A percentile compares a stretch with the other conserved stretches of the same genome.
phyloP scores from a whole-genome alignment of 129 eudicot species.

The Silybum marianum region DNA sequence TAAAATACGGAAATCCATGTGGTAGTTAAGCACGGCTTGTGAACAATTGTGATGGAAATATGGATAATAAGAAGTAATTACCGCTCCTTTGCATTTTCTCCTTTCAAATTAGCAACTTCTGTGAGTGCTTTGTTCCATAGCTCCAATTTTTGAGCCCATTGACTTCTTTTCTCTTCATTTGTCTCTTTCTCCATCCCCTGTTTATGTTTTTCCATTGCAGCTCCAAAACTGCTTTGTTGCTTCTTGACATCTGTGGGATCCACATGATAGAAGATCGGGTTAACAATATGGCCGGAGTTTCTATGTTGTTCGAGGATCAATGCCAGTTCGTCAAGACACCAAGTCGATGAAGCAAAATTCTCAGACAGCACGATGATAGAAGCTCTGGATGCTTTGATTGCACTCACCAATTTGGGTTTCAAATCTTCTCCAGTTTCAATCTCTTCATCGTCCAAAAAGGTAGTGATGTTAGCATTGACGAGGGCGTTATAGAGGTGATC shows the following conservation, averaged over 20 bases:
- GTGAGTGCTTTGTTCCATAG: conserved; percentile 21
- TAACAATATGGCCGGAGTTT: background rate
- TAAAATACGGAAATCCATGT: background rate
- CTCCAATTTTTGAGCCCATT: conserved; percentile 1
- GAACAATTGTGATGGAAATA: too few species aligned
- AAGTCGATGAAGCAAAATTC: conserved; percentile 7
- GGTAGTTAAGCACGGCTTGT: too few species aligned
- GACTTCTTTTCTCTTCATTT: background rate
- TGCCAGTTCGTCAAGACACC: conserved; percentile 5
- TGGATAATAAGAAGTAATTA: background rate
- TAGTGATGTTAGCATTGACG: background rate
- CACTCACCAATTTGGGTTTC: background rate
- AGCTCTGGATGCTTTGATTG: background rate
- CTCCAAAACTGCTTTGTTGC: background rate
- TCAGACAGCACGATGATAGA: conserved; percentile 11
- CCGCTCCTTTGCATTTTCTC: background rate
- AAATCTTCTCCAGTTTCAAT: background rate
- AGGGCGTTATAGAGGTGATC: conserved; percentile 19
- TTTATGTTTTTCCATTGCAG: background rate
- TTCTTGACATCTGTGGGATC: conserved; percentile 6
- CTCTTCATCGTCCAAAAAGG: conserved; percentile 7
- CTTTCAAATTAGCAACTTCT: conserved; percentile 19
- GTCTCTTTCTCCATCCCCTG: background rate
- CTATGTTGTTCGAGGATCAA: background rate
- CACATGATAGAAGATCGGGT: conserved; percentile 14